These are phyloP conservation scores for Allomyces macrogynus DNA, from an alignment of 192 early-diverging fungal genomes.

Conservation along the genomic window DNA sequence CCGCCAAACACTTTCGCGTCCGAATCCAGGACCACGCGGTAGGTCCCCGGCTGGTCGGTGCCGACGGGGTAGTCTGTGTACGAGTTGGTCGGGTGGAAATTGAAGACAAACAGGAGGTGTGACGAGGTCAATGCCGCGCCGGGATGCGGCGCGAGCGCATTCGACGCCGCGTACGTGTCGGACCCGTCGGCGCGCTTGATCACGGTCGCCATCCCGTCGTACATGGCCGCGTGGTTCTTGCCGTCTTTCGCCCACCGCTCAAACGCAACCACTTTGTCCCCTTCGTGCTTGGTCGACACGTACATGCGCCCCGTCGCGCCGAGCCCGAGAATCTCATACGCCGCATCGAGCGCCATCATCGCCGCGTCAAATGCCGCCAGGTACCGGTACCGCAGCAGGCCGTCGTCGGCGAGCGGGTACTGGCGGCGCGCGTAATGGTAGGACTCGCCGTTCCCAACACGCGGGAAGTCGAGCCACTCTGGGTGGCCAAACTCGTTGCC, in stretches of 20 bases:
- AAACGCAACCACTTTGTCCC: conserved; percentile 81
- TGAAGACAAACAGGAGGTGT: conserved; percentile 77
- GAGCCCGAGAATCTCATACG: conserved; percentile 38
- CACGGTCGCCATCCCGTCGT: too few species aligned
- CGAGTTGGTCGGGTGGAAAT: conserved; percentile 70
- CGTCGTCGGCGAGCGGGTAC: conserved; percentile 83
- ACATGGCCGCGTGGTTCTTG: too few species aligned
- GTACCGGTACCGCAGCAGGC: conserved; percentile 75
- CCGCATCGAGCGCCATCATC: conserved; percentile 59
- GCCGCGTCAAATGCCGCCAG: conserved; percentile 72
- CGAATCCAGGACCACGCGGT: conserved; percentile 54
- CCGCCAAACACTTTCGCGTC: conserved; percentile 62
- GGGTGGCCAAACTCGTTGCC: conserved; percentile 98
- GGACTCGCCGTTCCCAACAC: conserved; percentile 67
- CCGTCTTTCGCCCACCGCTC: conserved; percentile 30
- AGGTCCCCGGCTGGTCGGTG: conserved; percentile 40
- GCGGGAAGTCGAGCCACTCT: conserved; percentile 97
- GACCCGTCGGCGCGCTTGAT: neutral
- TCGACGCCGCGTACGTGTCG: neutral
- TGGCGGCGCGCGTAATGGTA: conserved; percentile 91
- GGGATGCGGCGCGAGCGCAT: too few species aligned
- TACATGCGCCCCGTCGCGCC: conserved; percentile 19
- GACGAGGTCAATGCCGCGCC: conserved; percentile 11
- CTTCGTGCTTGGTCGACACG: conserved; percentile 72
- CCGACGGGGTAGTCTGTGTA: conserved; percentile 80